Evolutionary conservation across 768 basidiomycete species (phyloP).

Genomic region (Flagelloscypha sp.): DNA sequence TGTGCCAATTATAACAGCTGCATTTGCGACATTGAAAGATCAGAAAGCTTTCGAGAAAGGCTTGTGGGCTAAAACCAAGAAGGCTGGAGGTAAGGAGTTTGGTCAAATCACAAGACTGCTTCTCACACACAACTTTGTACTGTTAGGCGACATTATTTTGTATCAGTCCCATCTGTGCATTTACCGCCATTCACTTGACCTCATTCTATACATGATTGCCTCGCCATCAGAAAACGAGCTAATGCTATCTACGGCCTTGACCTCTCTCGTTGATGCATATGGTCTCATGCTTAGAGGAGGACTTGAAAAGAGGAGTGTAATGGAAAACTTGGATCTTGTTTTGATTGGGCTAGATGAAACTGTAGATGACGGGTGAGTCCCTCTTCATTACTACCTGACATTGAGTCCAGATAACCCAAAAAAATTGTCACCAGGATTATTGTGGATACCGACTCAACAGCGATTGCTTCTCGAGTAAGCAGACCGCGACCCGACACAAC

Average conservation of each 20-base stretch:
- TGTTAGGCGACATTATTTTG: constrained; percentile 83
- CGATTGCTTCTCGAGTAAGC: constrained; percentile 93
- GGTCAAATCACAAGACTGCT: not conserved
- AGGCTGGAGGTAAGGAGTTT: constrained; percentile 65
- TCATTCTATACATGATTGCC: constrained; percentile 90
- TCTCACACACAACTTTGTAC: too few species aligned
- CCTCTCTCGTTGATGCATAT: constrained; percentile 79
- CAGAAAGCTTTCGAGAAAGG: constrained; percentile 95
- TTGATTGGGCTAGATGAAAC: constrained; percentile 93
- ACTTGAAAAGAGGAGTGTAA: constrained; percentile 87
- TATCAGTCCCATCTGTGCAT: constrained; percentile 87
- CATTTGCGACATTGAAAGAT: constrained; percentile 78
- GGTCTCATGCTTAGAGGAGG: constrained; percentile 82
- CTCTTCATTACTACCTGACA: not conserved
- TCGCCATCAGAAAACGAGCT: constrained; percentile 88
- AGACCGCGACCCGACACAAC: constrained; percentile 87
- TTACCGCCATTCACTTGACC: constrained; percentile 91
- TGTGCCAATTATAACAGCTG: constrained; percentile 55
- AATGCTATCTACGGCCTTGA: constrained; percentile 83
- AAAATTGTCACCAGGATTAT: constrained; percentile 58
- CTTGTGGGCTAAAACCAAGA: constrained; percentile 92
- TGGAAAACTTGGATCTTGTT: constrained; percentile 92
- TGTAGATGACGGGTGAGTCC: constrained; percentile 88
- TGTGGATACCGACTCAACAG: constrained; percentile 90
- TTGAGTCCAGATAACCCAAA: not conserved